Conservation (phyloP, 1,284 basidiomycete species). For the Rhodotorula mucilaginosa region DNA sequence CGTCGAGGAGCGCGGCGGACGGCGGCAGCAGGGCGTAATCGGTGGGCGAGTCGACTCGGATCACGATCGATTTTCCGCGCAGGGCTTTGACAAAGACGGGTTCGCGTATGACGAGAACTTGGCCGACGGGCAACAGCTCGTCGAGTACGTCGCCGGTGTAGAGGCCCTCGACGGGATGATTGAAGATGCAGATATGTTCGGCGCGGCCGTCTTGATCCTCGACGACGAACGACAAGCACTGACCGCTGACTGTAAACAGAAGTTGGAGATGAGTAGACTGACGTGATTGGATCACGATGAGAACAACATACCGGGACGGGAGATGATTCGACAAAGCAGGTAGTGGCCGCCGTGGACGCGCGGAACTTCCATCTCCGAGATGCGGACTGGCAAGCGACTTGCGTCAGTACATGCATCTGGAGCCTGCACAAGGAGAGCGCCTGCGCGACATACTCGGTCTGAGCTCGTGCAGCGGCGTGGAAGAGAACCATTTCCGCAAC, state of each 20-base stretch:
- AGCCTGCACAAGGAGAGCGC: neutral
- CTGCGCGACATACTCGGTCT: neutral
- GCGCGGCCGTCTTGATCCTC: slow-evolving; percentile 10
- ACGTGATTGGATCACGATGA: too few relatives aligned
- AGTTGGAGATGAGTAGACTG: too few relatives aligned
- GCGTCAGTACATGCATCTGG: neutral
- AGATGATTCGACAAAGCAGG: slow-evolving; percentile 5
- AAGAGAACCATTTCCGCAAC: neutral
- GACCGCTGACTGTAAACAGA: neutral
- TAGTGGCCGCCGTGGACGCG: neutral
- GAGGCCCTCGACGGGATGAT: slow-evolving; percentile 43
- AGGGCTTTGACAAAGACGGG: slow-evolving; percentile 40
- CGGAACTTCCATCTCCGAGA: neutral
- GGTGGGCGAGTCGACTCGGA: slow-evolving; percentile 46
- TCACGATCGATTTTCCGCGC: slow-evolving; percentile 11
- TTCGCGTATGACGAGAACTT: slow-evolving; percentile 48
- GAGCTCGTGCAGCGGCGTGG: neutral
- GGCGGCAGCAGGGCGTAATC: slow-evolving; percentile 9
- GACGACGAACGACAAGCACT: neutral
- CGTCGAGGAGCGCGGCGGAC: neutral
- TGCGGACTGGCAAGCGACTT: neutral
- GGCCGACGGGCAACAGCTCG: slow-evolving; percentile 47
- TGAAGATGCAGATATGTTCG: slow-evolving; percentile 45
- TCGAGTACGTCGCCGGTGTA: slow-evolving; percentile 41
- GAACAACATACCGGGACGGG: neutral